A percentile compares a stretch with the other conserved stretches of the same genome.
phyloP scores from a whole-genome alignment of 345 rosid genomes.

The Trapa bicornis region DNA sequence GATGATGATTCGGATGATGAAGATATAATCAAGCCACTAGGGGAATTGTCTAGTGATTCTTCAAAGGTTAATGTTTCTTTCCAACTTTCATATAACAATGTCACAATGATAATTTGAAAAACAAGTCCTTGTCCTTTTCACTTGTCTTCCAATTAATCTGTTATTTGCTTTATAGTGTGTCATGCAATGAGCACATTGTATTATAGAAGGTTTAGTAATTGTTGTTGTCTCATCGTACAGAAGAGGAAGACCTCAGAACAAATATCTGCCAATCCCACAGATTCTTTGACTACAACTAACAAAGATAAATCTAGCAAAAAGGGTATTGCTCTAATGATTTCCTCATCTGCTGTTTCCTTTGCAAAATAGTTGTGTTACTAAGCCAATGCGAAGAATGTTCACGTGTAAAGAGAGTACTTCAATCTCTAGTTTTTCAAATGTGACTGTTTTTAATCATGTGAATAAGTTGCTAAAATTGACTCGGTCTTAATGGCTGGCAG shows the following conservation, averaged over 20 bases:
- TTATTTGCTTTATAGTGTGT: background rate
- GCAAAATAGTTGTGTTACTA: background rate
- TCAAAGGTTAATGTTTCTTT: slow-evolving; percentile 6
- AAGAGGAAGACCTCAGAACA: slow-evolving; percentile 7
- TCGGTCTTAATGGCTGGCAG: slow-evolving; percentile 9
- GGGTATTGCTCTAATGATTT: slow-evolving; percentile 5
- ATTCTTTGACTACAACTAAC: slow-evolving; percentile 9
- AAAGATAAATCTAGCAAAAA: slow-evolving; percentile 2
- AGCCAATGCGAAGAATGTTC: background rate
- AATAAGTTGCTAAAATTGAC: background rate
- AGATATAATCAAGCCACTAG: too few relatives aligned
- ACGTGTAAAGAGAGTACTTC: background rate
- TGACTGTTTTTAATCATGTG: background rate
- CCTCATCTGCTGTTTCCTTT: background rate
- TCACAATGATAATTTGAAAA: background rate
- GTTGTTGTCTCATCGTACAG: slow-evolving; percentile 1
- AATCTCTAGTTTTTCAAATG: background rate
- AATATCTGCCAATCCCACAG: slow-evolving; percentile 6
- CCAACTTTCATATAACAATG: background rate
- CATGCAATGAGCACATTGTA: background rate
- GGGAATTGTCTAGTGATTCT: background rate
- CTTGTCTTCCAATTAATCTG: background rate
- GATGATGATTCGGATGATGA: background rate
- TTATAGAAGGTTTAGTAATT: background rate
- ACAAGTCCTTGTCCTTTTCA: background rate